phyloP scores from a whole-genome alignment of 306 rosid species.

The Cucurbita argyrosperma region DNA sequence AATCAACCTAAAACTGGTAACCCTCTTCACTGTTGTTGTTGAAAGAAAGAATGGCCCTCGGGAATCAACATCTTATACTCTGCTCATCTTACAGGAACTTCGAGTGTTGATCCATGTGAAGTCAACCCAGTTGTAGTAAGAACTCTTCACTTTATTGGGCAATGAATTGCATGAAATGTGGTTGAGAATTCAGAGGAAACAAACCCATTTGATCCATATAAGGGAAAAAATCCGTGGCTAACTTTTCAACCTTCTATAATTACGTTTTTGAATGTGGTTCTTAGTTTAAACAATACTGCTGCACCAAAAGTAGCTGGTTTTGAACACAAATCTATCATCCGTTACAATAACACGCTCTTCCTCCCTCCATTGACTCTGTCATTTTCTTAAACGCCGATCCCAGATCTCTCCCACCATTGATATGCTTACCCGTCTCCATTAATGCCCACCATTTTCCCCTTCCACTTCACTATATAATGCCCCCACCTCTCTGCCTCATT shows the following conservation, averaged over 20 bases:
- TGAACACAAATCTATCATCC: background rate
- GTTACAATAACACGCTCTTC: background rate
- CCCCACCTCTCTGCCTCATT: no score
- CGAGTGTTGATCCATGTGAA: background rate
- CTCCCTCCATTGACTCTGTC: background rate
- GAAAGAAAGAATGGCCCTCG: background rate
- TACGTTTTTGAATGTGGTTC: background rate
- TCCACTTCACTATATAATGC: no score
- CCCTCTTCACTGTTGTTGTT: background rate
- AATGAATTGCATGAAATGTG: background rate
- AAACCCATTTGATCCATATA: background rate
- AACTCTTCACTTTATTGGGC: background rate
- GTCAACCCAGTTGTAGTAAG: background rate
- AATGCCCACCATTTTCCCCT: background rate
- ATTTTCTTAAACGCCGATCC: background rate
- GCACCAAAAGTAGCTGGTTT: background rate
- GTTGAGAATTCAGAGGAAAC: background rate
- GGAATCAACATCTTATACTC: background rate
- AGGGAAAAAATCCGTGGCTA: background rate
- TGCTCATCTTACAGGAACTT: background rate
- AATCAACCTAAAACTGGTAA: constrained; percentile 5
- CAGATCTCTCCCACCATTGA: background rate
- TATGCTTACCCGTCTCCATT: background rate
- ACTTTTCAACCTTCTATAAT: background rate
- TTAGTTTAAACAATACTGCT: background rate